These are phyloP conservation scores for Floccularia luteovirens DNA, from an alignment of 768 basidiomycete species.

Conservation along the genomic window DNA sequence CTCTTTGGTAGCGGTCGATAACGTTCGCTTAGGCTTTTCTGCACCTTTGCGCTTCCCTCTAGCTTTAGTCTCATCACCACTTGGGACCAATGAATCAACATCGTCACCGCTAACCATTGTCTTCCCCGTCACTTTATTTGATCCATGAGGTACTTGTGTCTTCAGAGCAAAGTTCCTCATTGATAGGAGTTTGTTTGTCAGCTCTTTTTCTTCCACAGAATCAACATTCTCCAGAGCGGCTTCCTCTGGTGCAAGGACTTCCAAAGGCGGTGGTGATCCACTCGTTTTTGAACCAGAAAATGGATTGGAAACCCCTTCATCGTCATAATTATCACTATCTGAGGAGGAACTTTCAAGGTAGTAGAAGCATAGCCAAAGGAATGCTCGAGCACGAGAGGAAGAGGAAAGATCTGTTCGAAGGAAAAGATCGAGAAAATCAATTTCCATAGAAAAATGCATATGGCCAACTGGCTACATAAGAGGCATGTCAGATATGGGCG, in stretches of 20 bases:
- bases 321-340: constrained; percentile 29
- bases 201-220: constrained; percentile 29
- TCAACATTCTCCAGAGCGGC: constrained; percentile 37
- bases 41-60: constrained; percentile 10
- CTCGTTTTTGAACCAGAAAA: constrained; percentile 44
- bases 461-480: constrained; percentile 48
- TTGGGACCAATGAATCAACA: constrained; percentile 10
- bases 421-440: constrained; percentile 81
- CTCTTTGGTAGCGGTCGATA: constrained; percentile 11
- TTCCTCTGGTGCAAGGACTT: constrained; percentile 30
- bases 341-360: constrained; percentile 49
- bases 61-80: constrained; percentile 13
- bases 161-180: constrained; percentile 31
- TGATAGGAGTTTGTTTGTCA: constrained; percentile 28
- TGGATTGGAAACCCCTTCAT: constrained; percentile 38
- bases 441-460: constrained; percentile 60
- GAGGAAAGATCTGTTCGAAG: constrained; percentile 68
- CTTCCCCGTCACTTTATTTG: constrained; percentile 12
- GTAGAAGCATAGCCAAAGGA: constrained; percentile 82
- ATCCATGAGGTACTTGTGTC: constrained; percentile 20
- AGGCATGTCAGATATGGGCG: constrained; percentile 16
- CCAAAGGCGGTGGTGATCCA: constrained; percentile 28
- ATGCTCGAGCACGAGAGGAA: constrained; percentile 64
- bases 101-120: constrained; percentile 11
- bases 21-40: constrained; percentile 16